Evolutionary conservation across 176 grass and related monocot genomes (phyloP).

Genomic region (Oryza glumipatula): DNA sequence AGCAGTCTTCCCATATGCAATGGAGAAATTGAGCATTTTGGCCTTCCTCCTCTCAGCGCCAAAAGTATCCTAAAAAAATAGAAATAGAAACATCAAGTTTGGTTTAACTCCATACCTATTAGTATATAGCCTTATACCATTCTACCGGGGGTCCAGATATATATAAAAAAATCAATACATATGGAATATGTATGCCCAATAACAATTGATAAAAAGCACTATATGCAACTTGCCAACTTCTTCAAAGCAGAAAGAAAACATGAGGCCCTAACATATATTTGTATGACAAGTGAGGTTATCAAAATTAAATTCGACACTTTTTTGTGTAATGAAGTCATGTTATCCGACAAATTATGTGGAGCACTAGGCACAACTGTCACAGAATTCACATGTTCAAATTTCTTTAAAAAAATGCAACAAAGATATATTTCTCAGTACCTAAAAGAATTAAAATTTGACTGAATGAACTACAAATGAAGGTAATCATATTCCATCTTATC

Average conservation of each 20-base stretch:
- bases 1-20: conserved; percentile 93
- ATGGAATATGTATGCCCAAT: neutral
- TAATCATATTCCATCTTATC: neutral
- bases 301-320: too few species aligned
- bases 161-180: too few species aligned
- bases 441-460: conserved; percentile 9
- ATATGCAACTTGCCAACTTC: too few species aligned
- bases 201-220: neutral
- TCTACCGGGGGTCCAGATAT: too few species aligned
- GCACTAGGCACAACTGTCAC: neutral
- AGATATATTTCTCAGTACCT: neutral
- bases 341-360: too few species aligned
- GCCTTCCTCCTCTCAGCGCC: conserved; percentile 89
- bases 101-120: conserved; percentile 2
- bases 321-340: too few species aligned
- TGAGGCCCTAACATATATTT: too few species aligned
- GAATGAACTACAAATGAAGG: conserved; percentile 10
- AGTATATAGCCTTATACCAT: too few species aligned
- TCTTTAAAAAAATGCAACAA: neutral
- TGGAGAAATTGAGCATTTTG: conserved; percentile 98
- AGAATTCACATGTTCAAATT: neutral
- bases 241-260: too few species aligned
- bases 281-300: too few species aligned
- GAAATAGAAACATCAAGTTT: neutral
- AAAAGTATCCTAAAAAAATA: conserved; percentile 69